Percentiles rank a stretch among this genome's conserved stretches.
Conservation (phyloP, 192 early-diverging fungal genomes). For the Helicostylum pulchrum region DNA sequence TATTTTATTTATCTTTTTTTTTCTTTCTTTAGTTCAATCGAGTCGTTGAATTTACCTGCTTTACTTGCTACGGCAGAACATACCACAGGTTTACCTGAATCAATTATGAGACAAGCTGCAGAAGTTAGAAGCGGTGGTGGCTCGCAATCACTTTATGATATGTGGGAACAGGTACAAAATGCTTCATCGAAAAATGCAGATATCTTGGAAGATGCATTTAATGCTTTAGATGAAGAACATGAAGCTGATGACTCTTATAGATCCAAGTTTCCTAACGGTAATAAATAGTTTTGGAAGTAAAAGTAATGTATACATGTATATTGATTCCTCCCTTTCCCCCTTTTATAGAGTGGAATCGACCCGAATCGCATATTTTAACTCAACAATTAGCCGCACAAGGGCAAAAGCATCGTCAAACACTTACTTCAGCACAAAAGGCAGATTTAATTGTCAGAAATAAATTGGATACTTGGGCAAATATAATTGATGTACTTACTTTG, state of each 20-base stretch:
- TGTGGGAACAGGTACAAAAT: conserved; percentile 60
- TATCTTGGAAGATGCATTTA: conserved; percentile 67
- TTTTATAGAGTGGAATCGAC: conserved; percentile 52
- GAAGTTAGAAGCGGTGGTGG: conserved; percentile 78
- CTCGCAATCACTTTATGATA: conserved; percentile 52
- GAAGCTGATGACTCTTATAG: conserved; percentile 66
- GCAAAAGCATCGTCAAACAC: conserved; percentile 49
- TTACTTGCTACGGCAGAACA: conserved; percentile 57
- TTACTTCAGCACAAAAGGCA: conserved; percentile 57
- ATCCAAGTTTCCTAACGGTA: conserved; percentile 46
- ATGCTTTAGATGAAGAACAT: conserved; percentile 64
- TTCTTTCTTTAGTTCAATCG: conserved; percentile 23
- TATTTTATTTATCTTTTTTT: neutral
- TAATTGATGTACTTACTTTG: conserved; percentile 54
- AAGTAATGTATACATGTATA: neutral
- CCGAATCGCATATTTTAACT: conserved; percentile 51
- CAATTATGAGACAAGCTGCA: conserved; percentile 64
- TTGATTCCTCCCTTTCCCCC: neutral
- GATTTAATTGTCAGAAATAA: conserved; percentile 55
- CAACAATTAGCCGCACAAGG: conserved; percentile 53
- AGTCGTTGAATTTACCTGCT: conserved; percentile 31
- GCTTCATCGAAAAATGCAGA: conserved; percentile 48
- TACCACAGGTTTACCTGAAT: conserved; percentile 71
- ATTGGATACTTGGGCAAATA: conserved; percentile 54
- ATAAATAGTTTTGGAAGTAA: neutral